Base-by-base conservation (phyloP, 768 basidiomycete species). In the Clitopilus hobsonii region DNA sequence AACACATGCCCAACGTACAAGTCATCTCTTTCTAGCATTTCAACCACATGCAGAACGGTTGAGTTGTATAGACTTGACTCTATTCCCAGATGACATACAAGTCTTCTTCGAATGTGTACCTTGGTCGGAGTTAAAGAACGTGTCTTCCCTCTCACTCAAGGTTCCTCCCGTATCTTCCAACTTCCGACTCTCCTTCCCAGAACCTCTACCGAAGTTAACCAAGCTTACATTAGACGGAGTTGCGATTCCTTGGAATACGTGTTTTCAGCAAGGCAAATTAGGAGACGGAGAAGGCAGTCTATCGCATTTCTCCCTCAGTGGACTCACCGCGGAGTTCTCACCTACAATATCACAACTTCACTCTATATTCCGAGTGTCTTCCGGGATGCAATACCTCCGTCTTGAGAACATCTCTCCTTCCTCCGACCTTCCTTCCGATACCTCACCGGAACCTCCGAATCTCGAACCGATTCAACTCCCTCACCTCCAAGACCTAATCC, bases 111-210 rank as follows among this genome's bases (percentile, higher is more conserved):
- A 55, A 14, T 57, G 53, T 24, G 58, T 71, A 24, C 69, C 71
- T 6, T 45, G 41, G 41, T 53, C 56, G 30, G 47, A 64, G 24
- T 60, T 72, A 3, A 52, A 59, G 14, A 58, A 58, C 13, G 62
- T 77, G 24, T 63, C 62, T 18, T 61, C 54, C n/a, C 66, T 78
- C 14, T 69, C 73, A 2, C 61, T 76, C 16, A 69, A 65, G 56
- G 61, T 73, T 14, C 70, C 71, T 3, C 67, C 69, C 2, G 56
- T 69, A 11, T 65, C 70, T 1, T 56, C 59, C 20, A 62, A 59
- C 50, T 60, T 64, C 56, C 24, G 53, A 41, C 58, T 67, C 53
- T 55, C 60, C 59, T 49, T 61, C 30, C 25, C 30, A 18, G 50
- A 23, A 3, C 38, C 58, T 53, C 49, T 75, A 6, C 70, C 73